A percentile compares a stretch with the other conserved stretches of the same genome.
These are phyloP conservation scores for Eucalyptus erythrocorys DNA, from an alignment of 345 rosid species.

Conservation along the genomic window DNA sequence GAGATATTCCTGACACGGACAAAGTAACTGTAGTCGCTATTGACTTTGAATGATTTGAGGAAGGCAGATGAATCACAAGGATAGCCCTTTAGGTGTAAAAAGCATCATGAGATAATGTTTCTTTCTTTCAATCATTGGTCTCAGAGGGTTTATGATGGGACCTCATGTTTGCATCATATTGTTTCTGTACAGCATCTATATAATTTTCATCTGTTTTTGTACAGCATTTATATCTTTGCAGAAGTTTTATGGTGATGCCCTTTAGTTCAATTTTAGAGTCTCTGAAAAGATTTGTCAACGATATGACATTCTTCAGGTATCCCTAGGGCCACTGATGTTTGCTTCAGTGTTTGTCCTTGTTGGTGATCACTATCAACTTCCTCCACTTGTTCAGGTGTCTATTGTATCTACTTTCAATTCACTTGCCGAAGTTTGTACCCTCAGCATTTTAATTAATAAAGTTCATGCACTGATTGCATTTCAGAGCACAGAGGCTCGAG, in stretches of 20 bases:
- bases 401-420: background rate
- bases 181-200: background rate
- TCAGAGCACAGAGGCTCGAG: conserved; percentile 89
- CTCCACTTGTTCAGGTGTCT: conserved; percentile 86
- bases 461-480: background rate
- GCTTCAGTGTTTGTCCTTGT: conserved; percentile 88
- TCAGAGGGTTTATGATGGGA: background rate
- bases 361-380: conserved; percentile 97
- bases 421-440: background rate
- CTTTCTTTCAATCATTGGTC: background rate
- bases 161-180: background rate
- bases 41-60: background rate
- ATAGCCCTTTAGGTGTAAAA: background rate
- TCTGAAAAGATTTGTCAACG: background rate
- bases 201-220: background rate
- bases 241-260: background rate
- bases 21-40: background rate
- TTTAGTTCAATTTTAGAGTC: background rate
- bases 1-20: background rate
- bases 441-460: background rate
- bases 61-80: background rate
- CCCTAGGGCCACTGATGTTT: conserved; percentile 85
- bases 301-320: conserved; percentile 33
- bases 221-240: background rate
- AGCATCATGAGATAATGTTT: background rate